phyloP scores from a whole-genome alignment of 441 rosid species.

The Brassica hybrid region DNA sequence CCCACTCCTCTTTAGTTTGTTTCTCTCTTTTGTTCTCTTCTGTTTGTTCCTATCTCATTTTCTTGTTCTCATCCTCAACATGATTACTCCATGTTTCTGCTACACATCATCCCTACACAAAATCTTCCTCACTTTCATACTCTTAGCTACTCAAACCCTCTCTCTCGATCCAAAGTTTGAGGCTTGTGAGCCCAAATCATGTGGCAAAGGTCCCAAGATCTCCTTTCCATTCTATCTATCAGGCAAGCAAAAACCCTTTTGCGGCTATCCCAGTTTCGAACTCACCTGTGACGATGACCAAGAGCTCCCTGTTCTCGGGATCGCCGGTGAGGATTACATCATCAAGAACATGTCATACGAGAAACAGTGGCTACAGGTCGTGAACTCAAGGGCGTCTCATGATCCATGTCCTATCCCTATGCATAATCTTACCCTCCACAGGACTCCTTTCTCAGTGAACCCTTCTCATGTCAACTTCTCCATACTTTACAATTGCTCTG shows the following conservation, averaged over 20 bases:
- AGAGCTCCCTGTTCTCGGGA: slow-evolving; percentile 40
- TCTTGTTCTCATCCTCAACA: slow-evolving; percentile 22
- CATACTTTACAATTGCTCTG: slow-evolving; percentile 54
- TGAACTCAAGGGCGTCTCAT: slow-evolving; percentile 46
- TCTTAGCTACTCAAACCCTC: slow-evolving; percentile 27
- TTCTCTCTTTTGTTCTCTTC: slow-evolving; percentile 31
- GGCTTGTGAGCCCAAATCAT: slow-evolving; percentile 53
- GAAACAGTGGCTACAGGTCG: slow-evolving; percentile 32
- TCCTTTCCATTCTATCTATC: slow-evolving; percentile 60
- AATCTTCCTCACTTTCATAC: slow-evolving; percentile 24
- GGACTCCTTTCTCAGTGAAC: slow-evolving; percentile 45
- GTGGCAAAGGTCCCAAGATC: slow-evolving; percentile 52
- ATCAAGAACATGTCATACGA: slow-evolving; percentile 45
- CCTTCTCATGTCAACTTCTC: slow-evolving; percentile 36
- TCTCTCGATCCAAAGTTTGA: slow-evolving; percentile 44
- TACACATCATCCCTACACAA: slow-evolving; percentile 19
- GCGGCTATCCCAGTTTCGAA: slow-evolving; percentile 57
- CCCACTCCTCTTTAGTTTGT: slow-evolving; percentile 28
- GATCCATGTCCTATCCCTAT: slow-evolving; percentile 53
- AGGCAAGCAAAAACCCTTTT: slow-evolving; percentile 42
- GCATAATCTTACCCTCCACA: slow-evolving; percentile 48
- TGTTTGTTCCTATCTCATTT: slow-evolving; percentile 13
- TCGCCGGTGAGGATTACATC: slow-evolving; percentile 49
- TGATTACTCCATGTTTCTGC: slow-evolving; percentile 45
- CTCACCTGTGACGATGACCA: slow-evolving; percentile 45